Conservation (phyloP, 2,329 filamentous ascomycete genomes). For the Aspergillus calidoustus region DNA sequence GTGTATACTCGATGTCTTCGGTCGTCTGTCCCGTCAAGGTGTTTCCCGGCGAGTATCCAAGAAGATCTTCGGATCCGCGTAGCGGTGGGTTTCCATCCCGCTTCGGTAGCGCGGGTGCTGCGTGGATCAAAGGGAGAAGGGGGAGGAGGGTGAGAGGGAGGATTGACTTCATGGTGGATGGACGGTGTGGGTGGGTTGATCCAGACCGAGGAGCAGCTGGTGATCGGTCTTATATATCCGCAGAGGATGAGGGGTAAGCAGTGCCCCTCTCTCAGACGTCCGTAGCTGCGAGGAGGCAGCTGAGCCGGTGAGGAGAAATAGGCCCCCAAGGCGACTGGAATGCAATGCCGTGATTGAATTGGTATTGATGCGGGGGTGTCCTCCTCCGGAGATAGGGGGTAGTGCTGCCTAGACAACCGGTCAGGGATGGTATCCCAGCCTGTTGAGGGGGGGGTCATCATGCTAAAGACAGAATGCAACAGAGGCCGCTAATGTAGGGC, state of each 20-base stretch:
- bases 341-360: background rate
- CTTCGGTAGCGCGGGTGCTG: constrained; percentile 13
- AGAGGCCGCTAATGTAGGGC: background rate
- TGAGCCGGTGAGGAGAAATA: background rate
- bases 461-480: background rate
- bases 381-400: background rate
- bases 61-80: constrained; percentile 35
- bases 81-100: constrained; percentile 30
- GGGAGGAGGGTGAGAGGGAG: constrained; percentile 11
- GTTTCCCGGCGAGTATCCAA: constrained; percentile 47
- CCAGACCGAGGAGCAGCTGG: background rate
- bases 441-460: background rate
- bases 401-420: background rate
- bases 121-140: constrained; percentile 17
- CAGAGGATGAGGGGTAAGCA: background rate
- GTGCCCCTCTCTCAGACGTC: background rate
- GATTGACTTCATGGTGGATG: constrained; percentile 19
- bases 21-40: constrained; percentile 41
- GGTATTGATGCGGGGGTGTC: constrained; percentile 10
- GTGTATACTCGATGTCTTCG: constrained; percentile 44
- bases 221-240: background rate
- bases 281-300: too few relatives aligned
- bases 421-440: background rate
- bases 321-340: background rate
- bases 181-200: background rate